Base-by-base conservation (phyloP, 306 rosid genomes). In the Gleditsia sinensis region DNA sequence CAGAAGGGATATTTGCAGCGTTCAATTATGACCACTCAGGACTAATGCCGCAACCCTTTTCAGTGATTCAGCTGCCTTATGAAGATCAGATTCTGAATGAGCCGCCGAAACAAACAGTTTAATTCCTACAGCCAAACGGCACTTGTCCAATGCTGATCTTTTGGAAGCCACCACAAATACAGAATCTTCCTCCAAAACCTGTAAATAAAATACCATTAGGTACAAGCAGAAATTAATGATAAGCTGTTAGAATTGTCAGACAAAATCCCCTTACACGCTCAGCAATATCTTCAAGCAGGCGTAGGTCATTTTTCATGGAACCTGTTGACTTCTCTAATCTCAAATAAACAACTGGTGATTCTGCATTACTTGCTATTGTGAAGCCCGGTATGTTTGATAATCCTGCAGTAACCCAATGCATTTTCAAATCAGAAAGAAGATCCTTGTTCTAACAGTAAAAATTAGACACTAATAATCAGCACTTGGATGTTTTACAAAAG, bases 281-380 rank as follows among this genome's bases (percentile, higher is more conserved):
- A 3, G 90, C 88, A 67, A 91, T 91, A 43, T 83, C 81, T 69
- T 87, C 87, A 36, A 94, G 92, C 77, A 91, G 88, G 28, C 67
- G 79, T 16, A 83, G 69, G 71, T 92, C 98, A 61, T 27, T 79
- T 69, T 87, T 83, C 58, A 58, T 0, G 12, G 91, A 90, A 68
- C 96, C 96, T n/a, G 88, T 82, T 75, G 97, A 83, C 75, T 88
- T 83, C 72, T 85, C 77, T 81, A 91, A 76, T 75, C 70, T 86
- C 82, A 94, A 90, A 81, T 88, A 90, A 69, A 94, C 83, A 72
- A 94, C 84, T 10, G 99, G 99, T 4, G 99, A 90, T 80, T 94
- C 97, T 42, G 87, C 88, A 86, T 80, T 85, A 81, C 97, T 94
- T 62, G 78, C 86, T 28, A 92, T 53, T 66, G 65, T 83, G 64